Evolutionary conservation across 176 grass and related monocot genomes (phyloP), one percentile per base, ranked within the genome.

Genomic region (Cocos nucifera): DNA sequence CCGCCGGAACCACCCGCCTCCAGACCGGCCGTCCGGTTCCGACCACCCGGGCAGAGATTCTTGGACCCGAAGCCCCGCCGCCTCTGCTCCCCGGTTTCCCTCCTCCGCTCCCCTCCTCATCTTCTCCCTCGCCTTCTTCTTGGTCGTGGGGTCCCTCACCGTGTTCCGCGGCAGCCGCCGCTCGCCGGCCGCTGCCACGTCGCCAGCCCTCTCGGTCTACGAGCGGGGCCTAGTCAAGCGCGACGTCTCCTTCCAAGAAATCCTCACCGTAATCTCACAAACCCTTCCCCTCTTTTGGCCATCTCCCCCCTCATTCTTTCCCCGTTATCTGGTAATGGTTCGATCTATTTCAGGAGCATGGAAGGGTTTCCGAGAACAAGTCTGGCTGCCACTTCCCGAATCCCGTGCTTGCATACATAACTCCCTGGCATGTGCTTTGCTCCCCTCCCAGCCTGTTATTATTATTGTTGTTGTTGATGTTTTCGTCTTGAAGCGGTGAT

Each of bases 341-440:
- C 35, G 69, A 54, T 4, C 18, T 63, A 9, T 50, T 23, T 12
- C 27, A 78, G 76, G 76, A 78, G 62, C 18, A 87, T 64, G 24
- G 71, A 12, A 82, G 49, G 71, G 24, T 82, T 56, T 89, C 78
- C 0, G 69, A 75, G 57, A 97, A 91, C 24, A 57, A 51, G 19
- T 97, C 84, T 10, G 79, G 22, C 59, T 87, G 78, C 56, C 79
- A 85, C 49, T 97, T 97, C 53, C 51, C 25, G 30, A 97, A 91
- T 60, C 83, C 83, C 2, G 70, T 97, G 62, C 67, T 97, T 17
- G 83, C 92, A 52, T 91, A 97, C 54, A 81, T 97, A 19, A 97
- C 87, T 66, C 83, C 87, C 56, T 97, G 92, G 87, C 90, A 66
- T 27, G 49, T 57, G 6, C 2, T 8, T 63, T 4, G 51, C 53